Evolutionary conservation across 148 eudicot genomes (phyloP), one percentile per base, ranked within the genome.

Genomic region (Rhododendron mucronatum): DNA sequence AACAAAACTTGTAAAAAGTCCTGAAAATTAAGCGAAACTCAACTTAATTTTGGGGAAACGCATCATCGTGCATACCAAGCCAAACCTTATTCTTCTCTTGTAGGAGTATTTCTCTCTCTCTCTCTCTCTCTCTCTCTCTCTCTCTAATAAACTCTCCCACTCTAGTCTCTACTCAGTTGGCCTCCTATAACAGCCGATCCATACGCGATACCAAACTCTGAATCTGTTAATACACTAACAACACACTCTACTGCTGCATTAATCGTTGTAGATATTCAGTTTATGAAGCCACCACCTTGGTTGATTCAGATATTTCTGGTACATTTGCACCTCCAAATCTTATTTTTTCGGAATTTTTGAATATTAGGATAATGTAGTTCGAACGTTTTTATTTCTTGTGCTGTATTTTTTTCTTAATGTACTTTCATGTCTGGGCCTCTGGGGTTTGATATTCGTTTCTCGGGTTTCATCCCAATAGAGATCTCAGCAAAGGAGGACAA

Each of bases 211-310:
- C 3, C 47, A 37, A 35, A 37, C 26, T 41, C n/a, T 39, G 21
- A 8, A 28, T 80, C 37, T 85, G 84, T 48, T 65, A 2, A 69
- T 26, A 84, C 85, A 80, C 78, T 71, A 86, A 77, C 82, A 76
- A 87, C 78, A 53, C 69, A 53, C 57, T 53, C 16, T 15, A 78
- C 28, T 44, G 48, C 11, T 76, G 50, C 10, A 63, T 63, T 63
- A 82, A 67, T 75, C 37, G 45, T 26, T 3, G 79, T 84, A 15
- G 79, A 86, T 82, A 88, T 78, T 87, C 78, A 83, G 92, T 93
- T 90, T 51, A 89, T 93, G 98, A 93, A 92, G 95, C 94, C 91
- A 80, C 92, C 88, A 80, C 92, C 88, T 87, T 89, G 93, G 89
- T 73, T 85, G 82, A 77, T 84, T 84, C 76, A 83, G 71, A 71